Conservation (phyloP, 78 protist species). For the Dictyostelium firmibasis region DNA sequence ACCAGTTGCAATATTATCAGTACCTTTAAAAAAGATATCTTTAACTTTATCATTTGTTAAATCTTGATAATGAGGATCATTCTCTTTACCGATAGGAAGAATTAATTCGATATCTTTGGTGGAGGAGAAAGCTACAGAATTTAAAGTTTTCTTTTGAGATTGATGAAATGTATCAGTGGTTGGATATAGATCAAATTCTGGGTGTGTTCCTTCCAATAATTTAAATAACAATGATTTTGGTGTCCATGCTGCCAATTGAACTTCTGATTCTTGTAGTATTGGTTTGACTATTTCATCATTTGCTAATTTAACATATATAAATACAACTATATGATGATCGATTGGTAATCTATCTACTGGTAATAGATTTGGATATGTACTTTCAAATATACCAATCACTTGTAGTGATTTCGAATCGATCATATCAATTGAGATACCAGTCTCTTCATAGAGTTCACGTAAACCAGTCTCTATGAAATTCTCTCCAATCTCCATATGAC, state of each 20-base stretch:
- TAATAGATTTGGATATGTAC: slow-evolving; percentile 38
- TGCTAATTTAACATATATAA: slow-evolving; percentile 11
- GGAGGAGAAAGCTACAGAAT: background rate
- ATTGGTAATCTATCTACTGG: slow-evolving; percentile 8
- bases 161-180: background rate
- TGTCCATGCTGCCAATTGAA: slow-evolving; percentile 40
- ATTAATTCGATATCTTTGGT: background rate
- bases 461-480: slow-evolving; percentile 25
- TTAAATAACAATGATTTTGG: slow-evolving; percentile 13
- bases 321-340: slow-evolving; percentile 68
- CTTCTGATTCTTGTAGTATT: slow-evolving; percentile 10
- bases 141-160: background rate
- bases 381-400: slow-evolving; percentile 60
- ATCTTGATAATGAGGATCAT: background rate
- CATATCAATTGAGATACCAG: slow-evolving; percentile 16
- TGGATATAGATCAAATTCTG: slow-evolving; percentile 7
- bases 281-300: background rate
- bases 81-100: background rate
- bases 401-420: background rate
- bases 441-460: slow-evolving; percentile 64
- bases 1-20: slow-evolving; percentile 37
- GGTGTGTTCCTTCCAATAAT: background rate
- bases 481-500: slow-evolving; percentile 73
- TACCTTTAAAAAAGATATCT: slow-evolving; percentile 15
- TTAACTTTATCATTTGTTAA: background rate